Base-by-base conservation (phyloP, 192 early-diverging fungal genomes). In the Podochytrium sp. region DNA sequence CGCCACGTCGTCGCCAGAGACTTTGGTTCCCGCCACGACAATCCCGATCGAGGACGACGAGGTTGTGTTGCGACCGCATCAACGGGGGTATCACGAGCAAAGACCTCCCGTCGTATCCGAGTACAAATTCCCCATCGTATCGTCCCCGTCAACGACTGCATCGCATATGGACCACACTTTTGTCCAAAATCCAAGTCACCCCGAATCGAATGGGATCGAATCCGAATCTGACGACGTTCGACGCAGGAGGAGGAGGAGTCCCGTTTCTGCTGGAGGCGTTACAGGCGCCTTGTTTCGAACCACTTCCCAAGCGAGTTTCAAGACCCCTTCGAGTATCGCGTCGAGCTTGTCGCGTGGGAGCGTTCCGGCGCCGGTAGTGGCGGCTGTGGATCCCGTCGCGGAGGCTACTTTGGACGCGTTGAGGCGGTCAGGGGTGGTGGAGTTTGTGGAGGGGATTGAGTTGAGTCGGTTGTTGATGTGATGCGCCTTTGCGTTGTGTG, bases 391-490 rank as follows among this genome's bases (percentile, higher is more conserved):
- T 47, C 10, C 20, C 43, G 43, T 47, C 43, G 10, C 43, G 10
- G 43, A 47, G 20, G 43, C 43, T 20, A 7, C 20, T 47, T 7
- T 47, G 7, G 10, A 47, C 20, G 43, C 43, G 10, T 47, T 20
- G 10, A 47, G 20, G 7, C n/a, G n/a, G n/a, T n/a, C n/a, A n/a
- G 65, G 65, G 27, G 20, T 10, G 43, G 67, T 69, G 25, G 67
- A 69, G 67, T 69, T 69, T 69, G 67, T 69, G 12, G 67, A 69
- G 37, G 25, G 52, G 20, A 32, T 69, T 0, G 67, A 16, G 33
- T 25, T 56, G 16, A 37, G 50, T 30, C 23, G 42, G 16, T 18
- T 66, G 43, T 20, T 66, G 43, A 7, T 20, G 20, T 47, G 43
- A 47, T 12, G 7, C 20, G 43, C 7, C 20, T 47, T 47, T 47